These are phyloP conservation scores for Cyphellophora attinorum DNA, from an alignment of 2,329 filamentous ascomycete genomes.

Conservation along the genomic window DNA sequence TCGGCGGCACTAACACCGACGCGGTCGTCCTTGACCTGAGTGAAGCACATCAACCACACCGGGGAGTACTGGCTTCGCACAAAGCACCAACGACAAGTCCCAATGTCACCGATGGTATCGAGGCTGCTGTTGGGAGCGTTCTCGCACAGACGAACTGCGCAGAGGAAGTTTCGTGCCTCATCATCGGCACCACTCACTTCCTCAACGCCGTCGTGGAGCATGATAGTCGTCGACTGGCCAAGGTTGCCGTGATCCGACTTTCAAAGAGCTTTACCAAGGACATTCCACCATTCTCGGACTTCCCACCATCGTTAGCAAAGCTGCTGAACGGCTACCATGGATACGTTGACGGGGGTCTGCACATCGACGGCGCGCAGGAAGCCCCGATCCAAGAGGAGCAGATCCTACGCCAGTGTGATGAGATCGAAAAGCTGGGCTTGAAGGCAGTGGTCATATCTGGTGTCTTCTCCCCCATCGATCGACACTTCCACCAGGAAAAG, in stretches of 20 bases:
- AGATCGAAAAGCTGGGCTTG: constrained; percentile 29
- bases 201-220: constrained; percentile 40
- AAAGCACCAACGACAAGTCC: constrained; percentile 33
- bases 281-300: constrained; percentile 41
- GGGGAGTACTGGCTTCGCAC: constrained; percentile 21
- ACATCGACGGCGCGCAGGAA: constrained; percentile 33
- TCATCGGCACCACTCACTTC: constrained; percentile 44
- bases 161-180: constrained; percentile 32
- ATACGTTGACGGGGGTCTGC: constrained; percentile 40
- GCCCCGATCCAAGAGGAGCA: constrained; percentile 34
- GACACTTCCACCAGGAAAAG: constrained; percentile 31
- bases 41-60: constrained; percentile 15
- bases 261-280: constrained; percentile 39
- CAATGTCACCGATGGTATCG: constrained; percentile 31
- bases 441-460: constrained; percentile 33
- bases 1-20: no score
- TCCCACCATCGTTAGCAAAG: constrained; percentile 31
- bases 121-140: constrained; percentile 26
- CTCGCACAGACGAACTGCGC: constrained; percentile 24
- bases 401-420: constrained; percentile 33
- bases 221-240: constrained; percentile 37
- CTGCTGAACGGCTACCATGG: constrained; percentile 38
- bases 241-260: constrained; percentile 44
- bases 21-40: constrained; percentile 22
- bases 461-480: constrained; percentile 38